phyloP scores from a whole-genome alignment of 1,284 basidiomycete species.

The Cryptococcus depauperatus region DNA sequence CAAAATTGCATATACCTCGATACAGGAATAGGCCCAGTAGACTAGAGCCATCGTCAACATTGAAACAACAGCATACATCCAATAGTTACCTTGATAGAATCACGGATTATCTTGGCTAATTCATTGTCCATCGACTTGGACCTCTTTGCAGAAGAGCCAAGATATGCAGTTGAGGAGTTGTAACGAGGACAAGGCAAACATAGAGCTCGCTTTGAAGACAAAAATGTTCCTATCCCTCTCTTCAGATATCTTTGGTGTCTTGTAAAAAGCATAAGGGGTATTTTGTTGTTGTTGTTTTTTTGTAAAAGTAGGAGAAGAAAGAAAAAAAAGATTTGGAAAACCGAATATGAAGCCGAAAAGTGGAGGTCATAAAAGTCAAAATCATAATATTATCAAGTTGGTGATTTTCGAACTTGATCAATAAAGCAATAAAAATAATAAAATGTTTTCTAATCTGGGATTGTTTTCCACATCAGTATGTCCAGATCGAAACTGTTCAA shows the following conservation, averaged over 20 bases:
- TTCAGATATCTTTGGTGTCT: too few relatives aligned
- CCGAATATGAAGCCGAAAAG: conserved; percentile 2
- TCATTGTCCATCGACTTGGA: conserved; percentile 7
- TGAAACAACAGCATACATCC: background rate
- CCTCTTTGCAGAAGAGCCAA: background rate
- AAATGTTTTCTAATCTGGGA: conserved; percentile 36
- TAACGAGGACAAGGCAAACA: background rate
- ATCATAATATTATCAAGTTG: too few relatives aligned
- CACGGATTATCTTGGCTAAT: conserved; percentile 52
- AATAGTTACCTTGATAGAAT: conserved; percentile 56
- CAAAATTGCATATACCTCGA: conserved; percentile 83
- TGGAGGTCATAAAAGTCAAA: conserved; percentile 3
- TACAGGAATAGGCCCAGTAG: conserved; percentile 76
- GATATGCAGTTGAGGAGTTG: conserved; percentile 6
- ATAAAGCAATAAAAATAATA: too few relatives aligned
- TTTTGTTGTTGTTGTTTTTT: too few relatives aligned
- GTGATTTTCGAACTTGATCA: too few relatives aligned
- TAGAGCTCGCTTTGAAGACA: background rate
- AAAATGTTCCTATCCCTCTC: too few relatives aligned
- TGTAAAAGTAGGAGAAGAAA: background rate
- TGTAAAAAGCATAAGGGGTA: too few relatives aligned
- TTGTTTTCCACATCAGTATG: conserved; percentile 23
- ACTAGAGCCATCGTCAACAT: conserved; percentile 47
- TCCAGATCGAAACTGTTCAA: conserved; percentile 24
- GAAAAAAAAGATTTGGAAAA: background rate